Percentiles rank a stretch among this genome's conserved stretches.
Conservation (phyloP, 1,139 yeast species). For the Geotrichum australiense region DNA sequence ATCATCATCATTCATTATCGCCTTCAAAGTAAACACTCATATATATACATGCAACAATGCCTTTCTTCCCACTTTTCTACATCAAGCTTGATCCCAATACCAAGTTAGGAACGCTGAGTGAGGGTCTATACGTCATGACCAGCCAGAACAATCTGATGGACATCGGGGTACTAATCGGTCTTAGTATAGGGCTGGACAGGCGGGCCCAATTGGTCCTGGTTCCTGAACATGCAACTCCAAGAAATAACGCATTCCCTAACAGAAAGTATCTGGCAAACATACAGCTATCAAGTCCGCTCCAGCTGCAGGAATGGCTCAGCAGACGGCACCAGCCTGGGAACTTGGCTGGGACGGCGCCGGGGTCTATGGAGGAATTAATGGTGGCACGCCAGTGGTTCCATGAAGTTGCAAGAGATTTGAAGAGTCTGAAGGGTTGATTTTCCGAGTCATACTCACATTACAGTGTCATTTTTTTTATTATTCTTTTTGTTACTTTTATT, state of each 20-base stretch:
- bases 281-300: constrained; percentile 16
- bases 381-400: constrained; percentile 18
- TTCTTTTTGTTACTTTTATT: not conserved
- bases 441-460: too few relatives aligned
- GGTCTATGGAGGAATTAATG: constrained; percentile 16
- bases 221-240: constrained; percentile 16
- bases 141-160: constrained; percentile 14
- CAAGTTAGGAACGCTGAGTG: constrained; percentile 16
- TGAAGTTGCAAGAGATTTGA: constrained; percentile 18
- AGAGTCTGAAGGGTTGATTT: constrained; percentile 11
- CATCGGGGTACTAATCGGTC: constrained; percentile 17
- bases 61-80: constrained; percentile 18
- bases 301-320: constrained; percentile 17
- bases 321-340: constrained; percentile 16
- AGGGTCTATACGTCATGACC: constrained; percentile 19
- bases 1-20: too few relatives aligned
- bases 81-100: constrained; percentile 15
- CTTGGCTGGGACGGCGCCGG: constrained; percentile 15
- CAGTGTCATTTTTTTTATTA: too few relatives aligned
- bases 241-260: constrained; percentile 15
- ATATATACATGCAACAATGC: too few relatives aligned
- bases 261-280: constrained; percentile 15
- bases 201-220: constrained; percentile 15
- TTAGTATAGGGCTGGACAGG: constrained; percentile 16
- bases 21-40: too few relatives aligned